These are phyloP conservation scores for Fusarium protoensiforme DNA, from an alignment of 2,329 filamentous ascomycete genomes.

Conservation along the genomic window DNA sequence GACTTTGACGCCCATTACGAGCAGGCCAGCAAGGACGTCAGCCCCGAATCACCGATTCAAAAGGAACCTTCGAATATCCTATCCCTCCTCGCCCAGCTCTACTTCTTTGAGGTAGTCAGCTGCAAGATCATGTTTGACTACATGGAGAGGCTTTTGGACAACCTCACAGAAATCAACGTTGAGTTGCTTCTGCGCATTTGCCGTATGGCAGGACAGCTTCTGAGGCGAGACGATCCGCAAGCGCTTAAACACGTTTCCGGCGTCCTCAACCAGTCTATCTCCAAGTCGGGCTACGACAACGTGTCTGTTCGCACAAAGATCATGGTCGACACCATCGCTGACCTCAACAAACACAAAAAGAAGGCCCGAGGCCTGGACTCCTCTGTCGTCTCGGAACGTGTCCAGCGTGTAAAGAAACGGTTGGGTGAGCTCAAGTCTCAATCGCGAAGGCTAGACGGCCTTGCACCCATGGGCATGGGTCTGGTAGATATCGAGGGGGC, in stretches of 20 bases:
- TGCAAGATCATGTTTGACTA: slow-evolving; percentile 91
- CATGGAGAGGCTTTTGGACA: slow-evolving; percentile 78
- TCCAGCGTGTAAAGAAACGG: slow-evolving; percentile 88
- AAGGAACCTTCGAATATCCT: slow-evolving; percentile 75
- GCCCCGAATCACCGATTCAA: slow-evolving; percentile 52
- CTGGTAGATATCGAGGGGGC: slow-evolving; percentile 84
- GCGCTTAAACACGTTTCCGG: slow-evolving; percentile 89
- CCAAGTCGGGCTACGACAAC: slow-evolving; percentile 73
- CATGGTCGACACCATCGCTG: slow-evolving; percentile 96
- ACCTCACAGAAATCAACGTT: slow-evolving; percentile 86
- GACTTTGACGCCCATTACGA: slow-evolving; percentile 77
- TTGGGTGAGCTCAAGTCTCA: slow-evolving; percentile 78
- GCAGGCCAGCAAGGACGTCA: slow-evolving; percentile 50
- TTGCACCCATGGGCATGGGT: slow-evolving; percentile 84
- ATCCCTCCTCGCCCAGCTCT: slow-evolving; percentile 85
- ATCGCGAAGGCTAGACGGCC: slow-evolving; percentile 71
- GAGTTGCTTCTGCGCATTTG: slow-evolving; percentile 89
- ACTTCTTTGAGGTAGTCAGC: slow-evolving; percentile 90
- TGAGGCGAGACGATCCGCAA: slow-evolving; percentile 89
- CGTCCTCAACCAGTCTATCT: slow-evolving; percentile 78
- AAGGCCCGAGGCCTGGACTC: slow-evolving; percentile 80
- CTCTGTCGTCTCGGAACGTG: slow-evolving; percentile 81
- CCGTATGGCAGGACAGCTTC: slow-evolving; percentile 81
- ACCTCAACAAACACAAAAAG: slow-evolving; percentile 92
- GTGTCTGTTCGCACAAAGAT: slow-evolving; percentile 92